phyloP scores from a whole-genome alignment of 2,329 filamentous ascomycete species.

The Xylariaceae sp. region DNA sequence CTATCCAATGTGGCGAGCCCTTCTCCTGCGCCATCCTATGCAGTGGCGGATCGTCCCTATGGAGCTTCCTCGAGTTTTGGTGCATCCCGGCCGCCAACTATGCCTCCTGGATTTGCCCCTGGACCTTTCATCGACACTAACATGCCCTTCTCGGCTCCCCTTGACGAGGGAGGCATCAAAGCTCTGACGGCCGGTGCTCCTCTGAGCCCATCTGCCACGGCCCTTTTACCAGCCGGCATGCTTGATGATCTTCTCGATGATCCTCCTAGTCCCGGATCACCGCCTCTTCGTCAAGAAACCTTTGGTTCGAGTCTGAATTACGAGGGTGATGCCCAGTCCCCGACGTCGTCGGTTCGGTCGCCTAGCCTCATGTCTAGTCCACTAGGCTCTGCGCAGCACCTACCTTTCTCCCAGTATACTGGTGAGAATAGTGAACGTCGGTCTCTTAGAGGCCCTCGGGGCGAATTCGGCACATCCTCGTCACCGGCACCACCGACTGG shows the following conservation, averaged over 20 bases:
- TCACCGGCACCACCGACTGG: conserved; percentile 37
- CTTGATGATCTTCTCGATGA: conserved; percentile 58
- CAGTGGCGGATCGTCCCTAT: conserved; percentile 34
- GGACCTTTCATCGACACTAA: conserved; percentile 49
- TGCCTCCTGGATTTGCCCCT: conserved; percentile 46
- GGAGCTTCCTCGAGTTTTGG: conserved; percentile 27
- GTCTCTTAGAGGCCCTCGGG: conserved; percentile 34
- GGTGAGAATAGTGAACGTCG: conserved; percentile 42
- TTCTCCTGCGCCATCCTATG: conserved; percentile 39
- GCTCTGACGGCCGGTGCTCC: conserved; percentile 60
- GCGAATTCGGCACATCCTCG: conserved; percentile 34
- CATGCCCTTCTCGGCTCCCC: conserved; percentile 37
- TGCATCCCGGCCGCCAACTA: conserved; percentile 34
- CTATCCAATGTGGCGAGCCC: conserved; percentile 39
- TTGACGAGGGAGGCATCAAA: conserved; percentile 59
- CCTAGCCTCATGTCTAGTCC: conserved; percentile 57
- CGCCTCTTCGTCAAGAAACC: conserved; percentile 32
- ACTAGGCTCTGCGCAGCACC: conserved; percentile 53
- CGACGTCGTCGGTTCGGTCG: conserved; percentile 53
- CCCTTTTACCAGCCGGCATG: conserved; percentile 64
- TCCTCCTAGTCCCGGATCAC: conserved; percentile 39
- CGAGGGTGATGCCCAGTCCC: conserved; percentile 52
- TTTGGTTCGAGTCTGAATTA: conserved; percentile 34
- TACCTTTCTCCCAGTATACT: conserved; percentile 48
- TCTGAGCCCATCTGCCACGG: conserved; percentile 70